phyloP scores from a whole-genome alignment of 352 stramenopile species.

The Pythium scleroteichum region DNA sequence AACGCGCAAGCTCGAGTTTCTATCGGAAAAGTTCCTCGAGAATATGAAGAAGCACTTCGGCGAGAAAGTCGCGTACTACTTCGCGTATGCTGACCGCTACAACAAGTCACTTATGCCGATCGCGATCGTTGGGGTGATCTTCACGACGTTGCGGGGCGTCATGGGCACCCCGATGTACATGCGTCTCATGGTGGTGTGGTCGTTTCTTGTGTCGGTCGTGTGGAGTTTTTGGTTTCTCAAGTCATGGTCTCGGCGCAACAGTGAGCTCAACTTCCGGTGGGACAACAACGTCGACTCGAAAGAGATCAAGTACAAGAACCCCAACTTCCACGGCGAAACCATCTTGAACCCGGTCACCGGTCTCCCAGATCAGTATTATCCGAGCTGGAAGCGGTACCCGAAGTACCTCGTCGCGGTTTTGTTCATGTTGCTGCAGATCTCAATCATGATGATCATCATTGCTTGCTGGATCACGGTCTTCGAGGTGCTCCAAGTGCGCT shows the following conservation, averaged over 20 bases:
- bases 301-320: constrained; percentile 74
- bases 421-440: constrained; percentile 83
- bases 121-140: constrained; percentile 63
- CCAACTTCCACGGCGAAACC: constrained; percentile 56
- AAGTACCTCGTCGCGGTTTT: constrained; percentile 61
- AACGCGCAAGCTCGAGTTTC: constrained; percentile 61
- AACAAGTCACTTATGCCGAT: constrained; percentile 84
- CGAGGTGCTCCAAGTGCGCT: constrained; percentile 75
- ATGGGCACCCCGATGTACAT: constrained; percentile 83
- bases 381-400: constrained; percentile 73
- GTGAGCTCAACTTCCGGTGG: constrained; percentile 73
- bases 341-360: constrained; percentile 70
- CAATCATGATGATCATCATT: constrained; percentile 85
- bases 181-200: constrained; percentile 73
- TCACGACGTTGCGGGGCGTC: constrained; percentile 59
- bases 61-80: constrained; percentile 87
- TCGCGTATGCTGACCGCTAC: constrained; percentile 87
- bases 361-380: constrained; percentile 61
- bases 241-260: constrained; percentile 73
- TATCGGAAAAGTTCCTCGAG: constrained; percentile 56
- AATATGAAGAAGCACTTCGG: constrained; percentile 80
- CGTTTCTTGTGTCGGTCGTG: constrained; percentile 69
- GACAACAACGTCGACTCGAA: constrained; percentile 67
- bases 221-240: constrained; percentile 88
- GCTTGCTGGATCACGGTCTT: constrained; percentile 84